Evolutionary conservation across 2,329 filamentous ascomycete species (phyloP).

Genomic region (Bipolaris bicolor): DNA sequence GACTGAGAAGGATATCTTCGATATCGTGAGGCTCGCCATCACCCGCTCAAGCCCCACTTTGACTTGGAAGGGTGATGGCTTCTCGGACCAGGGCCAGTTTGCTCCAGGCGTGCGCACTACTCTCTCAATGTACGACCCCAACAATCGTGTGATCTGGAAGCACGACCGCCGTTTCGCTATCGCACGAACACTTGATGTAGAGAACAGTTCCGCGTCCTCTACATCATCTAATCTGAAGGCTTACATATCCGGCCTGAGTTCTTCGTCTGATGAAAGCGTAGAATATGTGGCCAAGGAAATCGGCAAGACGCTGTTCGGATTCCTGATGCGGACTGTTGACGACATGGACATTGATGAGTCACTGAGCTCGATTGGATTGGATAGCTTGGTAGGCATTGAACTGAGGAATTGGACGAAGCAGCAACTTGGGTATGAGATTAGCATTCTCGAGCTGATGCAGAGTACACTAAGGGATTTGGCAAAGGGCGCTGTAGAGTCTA

Average conservation of each 20-base stretch:
- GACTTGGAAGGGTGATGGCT: neutral
- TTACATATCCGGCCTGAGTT: too few relatives aligned
- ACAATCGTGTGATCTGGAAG: neutral
- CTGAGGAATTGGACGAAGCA: slow-evolving; percentile 49
- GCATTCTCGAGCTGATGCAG: slow-evolving; percentile 20
- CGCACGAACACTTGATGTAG: too few relatives aligned
- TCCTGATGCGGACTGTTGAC: slow-evolving; percentile 17
- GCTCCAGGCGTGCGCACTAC: neutral
- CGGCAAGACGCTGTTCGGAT: slow-evolving; percentile 19
- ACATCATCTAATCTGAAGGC: too few relatives aligned
- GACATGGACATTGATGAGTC: slow-evolving; percentile 20
- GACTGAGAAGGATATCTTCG: neutral
- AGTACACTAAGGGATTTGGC: too few relatives aligned
- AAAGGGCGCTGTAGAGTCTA: too few relatives aligned
- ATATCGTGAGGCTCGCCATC: neutral
- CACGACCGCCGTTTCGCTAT: neutral
- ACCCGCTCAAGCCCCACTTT: neutral
- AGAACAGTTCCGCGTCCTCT: too few relatives aligned
- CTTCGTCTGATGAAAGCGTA: too few relatives aligned
- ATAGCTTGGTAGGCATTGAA: slow-evolving; percentile 36
- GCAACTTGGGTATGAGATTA: slow-evolving; percentile 35
- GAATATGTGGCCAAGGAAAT: slow-evolving; percentile 26
- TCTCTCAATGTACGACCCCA: neutral
- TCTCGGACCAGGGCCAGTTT: neutral
- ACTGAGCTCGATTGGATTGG: slow-evolving; percentile 40